phyloP scores from a whole-genome alignment of 192 early-diverging fungal species.

The Coemansia sp. region DNA sequence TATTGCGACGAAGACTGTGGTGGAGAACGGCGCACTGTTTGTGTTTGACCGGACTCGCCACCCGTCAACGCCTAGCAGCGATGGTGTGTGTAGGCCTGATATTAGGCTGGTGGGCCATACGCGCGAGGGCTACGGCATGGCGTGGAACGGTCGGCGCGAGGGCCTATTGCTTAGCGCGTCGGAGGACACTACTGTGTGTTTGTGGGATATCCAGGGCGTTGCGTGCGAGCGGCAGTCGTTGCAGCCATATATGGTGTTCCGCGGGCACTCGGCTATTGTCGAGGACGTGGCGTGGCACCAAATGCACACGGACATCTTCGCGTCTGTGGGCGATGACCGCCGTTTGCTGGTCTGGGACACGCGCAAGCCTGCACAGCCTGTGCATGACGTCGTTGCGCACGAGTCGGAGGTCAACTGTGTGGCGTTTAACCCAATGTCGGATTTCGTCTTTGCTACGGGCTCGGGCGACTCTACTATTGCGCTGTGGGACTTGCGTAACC shows the following conservation, averaged over 20 bases:
- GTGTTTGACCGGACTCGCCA: slow-evolving; percentile 95
- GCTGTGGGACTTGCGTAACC: slow-evolving; percentile 96
- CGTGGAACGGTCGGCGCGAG: slow-evolving; percentile 84
- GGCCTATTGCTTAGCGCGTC: slow-evolving; percentile 89
- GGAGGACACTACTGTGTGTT: slow-evolving; percentile 88
- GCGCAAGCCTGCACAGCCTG: slow-evolving; percentile 71
- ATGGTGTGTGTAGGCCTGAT: slow-evolving; percentile 83
- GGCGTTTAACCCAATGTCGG: slow-evolving; percentile 89
- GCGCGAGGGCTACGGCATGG: slow-evolving; percentile 94
- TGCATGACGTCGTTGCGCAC: slow-evolving; percentile 81
- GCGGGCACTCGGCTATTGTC: slow-evolving; percentile 88
- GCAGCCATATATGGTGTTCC: slow-evolving; percentile 78
- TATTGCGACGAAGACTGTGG: slow-evolving; percentile 91
- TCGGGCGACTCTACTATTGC: slow-evolving; percentile 93
- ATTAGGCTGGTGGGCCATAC: slow-evolving; percentile 85
- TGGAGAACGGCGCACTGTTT: slow-evolving; percentile 84
- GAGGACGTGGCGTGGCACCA: slow-evolving; percentile 97
- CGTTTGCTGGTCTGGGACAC: slow-evolving; percentile 96
- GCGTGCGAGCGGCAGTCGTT: slow-evolving; percentile 77
- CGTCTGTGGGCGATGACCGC: slow-evolving; percentile 96
- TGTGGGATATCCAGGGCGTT: slow-evolving; percentile 88
- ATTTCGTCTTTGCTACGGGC: slow-evolving; percentile 90
- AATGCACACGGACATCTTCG: slow-evolving; percentile 85
- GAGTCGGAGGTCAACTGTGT: slow-evolving; percentile 93
- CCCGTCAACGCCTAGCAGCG: slow-evolving; percentile 74